A percentile compares a stretch with the other conserved stretches of the same genome.
phyloP scores from a whole-genome alignment of 345 rosid genomes.

The Populus tremula region DNA sequence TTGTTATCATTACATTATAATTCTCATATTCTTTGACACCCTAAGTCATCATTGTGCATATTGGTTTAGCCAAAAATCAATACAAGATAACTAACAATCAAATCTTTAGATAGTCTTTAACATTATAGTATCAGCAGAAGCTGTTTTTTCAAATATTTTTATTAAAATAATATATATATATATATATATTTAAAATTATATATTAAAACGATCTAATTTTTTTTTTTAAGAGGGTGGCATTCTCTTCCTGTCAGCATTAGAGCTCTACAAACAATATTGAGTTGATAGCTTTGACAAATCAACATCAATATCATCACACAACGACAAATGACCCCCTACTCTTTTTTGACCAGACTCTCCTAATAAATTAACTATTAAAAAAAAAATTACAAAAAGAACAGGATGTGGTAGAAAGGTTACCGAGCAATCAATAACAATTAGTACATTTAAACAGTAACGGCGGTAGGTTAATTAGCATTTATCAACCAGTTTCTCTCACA shows the following conservation, averaged over 20 bases:
- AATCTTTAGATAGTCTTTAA: no score
- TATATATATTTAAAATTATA: no score
- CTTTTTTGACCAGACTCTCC: background rate
- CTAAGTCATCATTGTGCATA: background rate
- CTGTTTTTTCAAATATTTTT: no score
- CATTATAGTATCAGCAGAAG: no score
- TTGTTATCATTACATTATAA: background rate
- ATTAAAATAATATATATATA: no score
- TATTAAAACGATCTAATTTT: no score
- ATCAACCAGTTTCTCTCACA: constrained; percentile 44
- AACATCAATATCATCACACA: background rate
- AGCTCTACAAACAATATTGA: background rate
- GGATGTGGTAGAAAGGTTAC: background rate
- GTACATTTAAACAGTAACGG: background rate
- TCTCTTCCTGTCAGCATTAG: background rate
- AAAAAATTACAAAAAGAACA: background rate
- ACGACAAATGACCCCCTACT: background rate
- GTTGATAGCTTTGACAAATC: background rate
- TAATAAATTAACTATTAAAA: no score
- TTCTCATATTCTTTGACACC: background rate
- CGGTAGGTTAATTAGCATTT: constrained; percentile 38
- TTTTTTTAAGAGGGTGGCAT: no score
- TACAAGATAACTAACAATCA: no score
- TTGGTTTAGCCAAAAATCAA: no score
- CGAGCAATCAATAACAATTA: background rate